phyloP scores from a whole-genome alignment of 345 rosid species.

The Salix caprea region DNA sequence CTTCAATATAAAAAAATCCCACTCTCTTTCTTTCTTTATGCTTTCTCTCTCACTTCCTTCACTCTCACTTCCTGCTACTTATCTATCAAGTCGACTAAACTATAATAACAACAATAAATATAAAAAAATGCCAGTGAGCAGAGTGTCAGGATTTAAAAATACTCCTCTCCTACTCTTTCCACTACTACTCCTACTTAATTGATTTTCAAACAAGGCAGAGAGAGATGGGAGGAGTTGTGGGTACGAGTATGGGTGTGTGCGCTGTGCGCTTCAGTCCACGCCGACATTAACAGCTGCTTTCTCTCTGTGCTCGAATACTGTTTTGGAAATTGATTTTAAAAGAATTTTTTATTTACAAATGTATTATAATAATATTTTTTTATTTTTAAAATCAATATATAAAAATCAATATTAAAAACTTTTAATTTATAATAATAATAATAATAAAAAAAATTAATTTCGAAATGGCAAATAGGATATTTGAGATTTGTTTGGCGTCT shows the following conservation, averaged over 20 bases:
- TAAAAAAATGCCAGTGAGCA: background rate
- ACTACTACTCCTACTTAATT: background rate
- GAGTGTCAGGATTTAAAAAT: too few species aligned
- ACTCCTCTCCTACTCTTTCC: too few species aligned
- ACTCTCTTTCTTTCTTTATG: background rate
- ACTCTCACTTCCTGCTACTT: background rate
- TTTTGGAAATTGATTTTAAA: too few species aligned
- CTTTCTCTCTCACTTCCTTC: background rate
- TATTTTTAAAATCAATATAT: too few species aligned
- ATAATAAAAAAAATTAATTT: too few species aligned
- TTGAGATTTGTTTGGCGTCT: too few species aligned
- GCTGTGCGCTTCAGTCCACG: slow-evolving; percentile 13
- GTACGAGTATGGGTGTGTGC: background rate
- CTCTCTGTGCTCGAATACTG: background rate
- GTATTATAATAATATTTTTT: too few species aligned
- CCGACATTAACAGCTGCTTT: slow-evolving; percentile 34
- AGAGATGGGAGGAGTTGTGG: background rate
- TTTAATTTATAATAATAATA: too few species aligned
- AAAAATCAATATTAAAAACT: too few species aligned
- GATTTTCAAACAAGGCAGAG: background rate
- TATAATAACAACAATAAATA: background rate
- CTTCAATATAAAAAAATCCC: background rate
- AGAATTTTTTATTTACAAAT: too few species aligned
- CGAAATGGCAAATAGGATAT: too few species aligned
- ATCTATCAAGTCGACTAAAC: slow-evolving; percentile 3